Evolutionary conservation across 495 filamentous ascomycete species (phyloP), one percentile per base, ranked within the genome.

Genomic region (Xylaria scruposa): DNA sequence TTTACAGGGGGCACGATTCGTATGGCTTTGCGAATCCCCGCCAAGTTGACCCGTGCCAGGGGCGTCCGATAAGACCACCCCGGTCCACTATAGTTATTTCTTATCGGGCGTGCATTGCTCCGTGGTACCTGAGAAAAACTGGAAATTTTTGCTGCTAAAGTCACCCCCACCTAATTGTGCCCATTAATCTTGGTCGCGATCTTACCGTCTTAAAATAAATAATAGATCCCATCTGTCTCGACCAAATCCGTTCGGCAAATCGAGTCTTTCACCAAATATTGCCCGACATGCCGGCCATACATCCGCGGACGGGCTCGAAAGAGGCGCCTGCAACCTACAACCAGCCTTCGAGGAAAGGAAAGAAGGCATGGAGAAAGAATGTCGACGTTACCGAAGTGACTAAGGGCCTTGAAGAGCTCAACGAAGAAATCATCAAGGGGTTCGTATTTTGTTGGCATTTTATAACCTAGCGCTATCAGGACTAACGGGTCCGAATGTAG

Each of bases 361-460:
- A 99, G 84, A 97, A 95, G 82, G 96, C 96, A 24, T 99, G 96
- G 96, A 88, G 96, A 74, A 99, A 98, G 81, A 97, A 99, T 84
- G 93, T 98, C 77, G 94, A 99, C 81, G 87, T 98, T 61, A 90
- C 93, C 17, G 91, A 96, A 67, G 86, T 99, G 31, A 87, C 94
- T 74, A 85, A 91, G 72, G 96, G 97, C 56, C 88, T 99, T 56
- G 92, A 97, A 69, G 83, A 91, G 72, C 84, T 94, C 74, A 92
- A 94, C 72, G 92, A 95, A 54, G 94, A 97, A 83, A 90, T 97
- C 73, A 93, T 97, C 71, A 89, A 90, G 86, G 94, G 94, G 95
- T 95, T 87, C 36, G 85, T 74, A 4, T 26, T 40, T 46, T 66
- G n/a, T 65, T 64, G 36, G 49, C 42, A 42, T 3, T 2, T 9